Percentiles rank a stretch among this genome's conserved stretches.
Conservation (phyloP, 768 basidiomycete species). For the Heimioporus sp. region DNA sequence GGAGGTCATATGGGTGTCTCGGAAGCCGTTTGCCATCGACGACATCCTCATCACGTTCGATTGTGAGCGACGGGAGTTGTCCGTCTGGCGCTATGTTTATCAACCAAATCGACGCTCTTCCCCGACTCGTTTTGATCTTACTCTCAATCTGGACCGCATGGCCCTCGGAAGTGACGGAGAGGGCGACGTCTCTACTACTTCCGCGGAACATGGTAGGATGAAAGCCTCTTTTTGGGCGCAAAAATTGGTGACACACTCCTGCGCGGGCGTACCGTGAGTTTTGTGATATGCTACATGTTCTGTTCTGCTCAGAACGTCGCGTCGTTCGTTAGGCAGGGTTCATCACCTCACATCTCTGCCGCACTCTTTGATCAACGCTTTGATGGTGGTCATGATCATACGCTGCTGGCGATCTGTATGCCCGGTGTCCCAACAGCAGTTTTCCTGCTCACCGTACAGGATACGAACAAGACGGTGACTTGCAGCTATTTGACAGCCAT, state of each 20-base stretch:
- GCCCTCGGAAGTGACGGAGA: conserved; percentile 53
- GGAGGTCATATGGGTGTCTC: conserved; percentile 61
- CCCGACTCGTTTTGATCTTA: conserved; percentile 52
- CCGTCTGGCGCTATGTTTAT: conserved; percentile 74
- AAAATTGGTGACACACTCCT: conserved; percentile 48
- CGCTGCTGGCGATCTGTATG: conserved; percentile 55
- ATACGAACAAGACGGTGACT: conserved; percentile 39
- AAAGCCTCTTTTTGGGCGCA: conserved; percentile 76
- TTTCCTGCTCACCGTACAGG: conserved; percentile 45
- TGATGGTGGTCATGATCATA: conserved; percentile 51
- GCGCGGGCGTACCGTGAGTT: conserved; percentile 51
- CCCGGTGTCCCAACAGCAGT: conserved; percentile 46
- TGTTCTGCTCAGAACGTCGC: conserved; percentile 1
- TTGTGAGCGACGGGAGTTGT: conserved; percentile 47
- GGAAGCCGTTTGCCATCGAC: conserved; percentile 39
- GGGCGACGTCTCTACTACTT: conserved; percentile 36
- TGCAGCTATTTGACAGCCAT: conserved; percentile 38
- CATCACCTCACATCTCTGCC: conserved; percentile 40
- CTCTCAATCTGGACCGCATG: conserved; percentile 66
- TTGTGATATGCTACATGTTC: background rate
- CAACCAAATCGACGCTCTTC: conserved; percentile 44
- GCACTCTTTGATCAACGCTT: conserved; percentile 65
- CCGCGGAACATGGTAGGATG: conserved; percentile 63
- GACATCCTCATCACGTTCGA: conserved; percentile 61
- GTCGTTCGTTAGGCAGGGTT: conserved; percentile 14